Base-by-base conservation (phyloP, 2,329 filamentous ascomycete species). In the Claviceps paspali region DNA sequence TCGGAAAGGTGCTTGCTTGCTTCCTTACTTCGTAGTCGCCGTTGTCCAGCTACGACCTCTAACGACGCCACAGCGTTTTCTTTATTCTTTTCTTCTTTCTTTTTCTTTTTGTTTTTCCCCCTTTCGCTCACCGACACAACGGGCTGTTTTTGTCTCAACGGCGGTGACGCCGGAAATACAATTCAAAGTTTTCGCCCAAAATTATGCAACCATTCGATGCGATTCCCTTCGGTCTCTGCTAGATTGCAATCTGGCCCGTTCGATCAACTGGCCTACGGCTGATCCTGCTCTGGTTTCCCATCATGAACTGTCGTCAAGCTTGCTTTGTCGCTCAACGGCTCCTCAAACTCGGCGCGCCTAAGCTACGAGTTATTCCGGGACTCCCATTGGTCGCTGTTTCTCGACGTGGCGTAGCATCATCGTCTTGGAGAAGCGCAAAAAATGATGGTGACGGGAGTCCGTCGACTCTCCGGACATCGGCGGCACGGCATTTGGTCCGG, bases 241-340 rank as follows among this genome's bases (percentile, higher is more conserved):
- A 29, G 14, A 12, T 22, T n/a, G 7, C 19, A 14, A 9, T 15
- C 22, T 32, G 35, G 27, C 18, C 35, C 6, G 11, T 26, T 12
- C 14, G 5, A 10, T 22, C 14, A 6, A 26, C 28, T 24, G 18
- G 19, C 8, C 15, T 9, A 27, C 21, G 14, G 21, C 21, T n/a
- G 12, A 17, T 14, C 21, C 18, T 28, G n/a, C 17, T n/a, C 29
- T 4, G 12, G 15, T 14, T 36, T 18, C 18, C 29, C 19, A 40
- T 38, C 38, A 48, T 48, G 46, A 40, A 38, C 27, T 29, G 26
- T 32, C 38, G 38, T 29, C 36, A 37, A 9, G 31, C 41, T 31
- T 35, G 33, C 33, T 37, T 38, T 24, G 35, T 43, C 31, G 38
- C 43, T 6, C 43, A 40, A 29, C 41, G 34, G 29, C 32, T 47